phyloP scores from a whole-genome alignment of 2,329 filamentous ascomycete genomes.

The Aspergillus sp. region DNA sequence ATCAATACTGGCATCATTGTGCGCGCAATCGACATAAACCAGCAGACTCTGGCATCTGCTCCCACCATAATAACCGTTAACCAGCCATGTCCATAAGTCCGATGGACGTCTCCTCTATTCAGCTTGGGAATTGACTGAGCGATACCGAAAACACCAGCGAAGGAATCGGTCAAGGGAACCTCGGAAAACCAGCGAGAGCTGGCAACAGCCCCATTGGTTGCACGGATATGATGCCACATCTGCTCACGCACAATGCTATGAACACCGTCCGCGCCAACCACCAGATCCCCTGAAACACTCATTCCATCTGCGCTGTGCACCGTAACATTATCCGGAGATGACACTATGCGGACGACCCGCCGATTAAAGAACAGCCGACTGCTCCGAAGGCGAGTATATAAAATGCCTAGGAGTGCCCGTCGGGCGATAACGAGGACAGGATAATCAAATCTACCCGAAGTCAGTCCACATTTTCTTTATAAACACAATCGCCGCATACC shows the following conservation, averaged over 20 bases:
- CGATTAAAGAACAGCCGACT: not conserved
- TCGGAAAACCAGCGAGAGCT: not conserved
- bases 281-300: conserved; percentile 30
- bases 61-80: conserved; percentile 8
- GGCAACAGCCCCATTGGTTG: too few relatives aligned
- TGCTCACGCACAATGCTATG: conserved; percentile 39
- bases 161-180: not conserved
- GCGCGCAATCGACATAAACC: not conserved
- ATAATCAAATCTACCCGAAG: not conserved
- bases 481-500: not conserved
- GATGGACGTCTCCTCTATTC: conserved; percentile 13
- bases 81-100: not conserved
- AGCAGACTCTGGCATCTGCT: not conserved
- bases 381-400: not conserved
- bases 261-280: conserved; percentile 46
- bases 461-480: not conserved
- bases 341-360: not conserved
- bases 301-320: not conserved
- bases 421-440: conserved; percentile 4
- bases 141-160: conserved; percentile 28
- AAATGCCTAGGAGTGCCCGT: not conserved
- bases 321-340: not conserved
- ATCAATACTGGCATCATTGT: not conserved
- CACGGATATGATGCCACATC: conserved; percentile 26
- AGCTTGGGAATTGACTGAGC: conserved; percentile 12